Conservation (phyloP, 2,329 filamentous ascomycete species). For the Orbilia brochopaga region DNA sequence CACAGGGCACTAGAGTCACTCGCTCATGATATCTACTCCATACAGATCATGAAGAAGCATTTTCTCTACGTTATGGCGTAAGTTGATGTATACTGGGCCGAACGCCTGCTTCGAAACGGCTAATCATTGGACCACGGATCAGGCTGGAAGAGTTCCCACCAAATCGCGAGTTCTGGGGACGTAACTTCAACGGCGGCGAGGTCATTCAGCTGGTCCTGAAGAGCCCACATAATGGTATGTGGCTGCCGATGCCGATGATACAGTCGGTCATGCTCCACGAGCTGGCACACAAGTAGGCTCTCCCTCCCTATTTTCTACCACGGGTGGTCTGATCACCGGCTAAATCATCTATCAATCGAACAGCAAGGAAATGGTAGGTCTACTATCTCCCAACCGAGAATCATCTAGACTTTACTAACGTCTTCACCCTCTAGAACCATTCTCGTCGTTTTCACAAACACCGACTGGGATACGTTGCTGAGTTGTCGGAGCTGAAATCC, state of each 20-base stretch:
- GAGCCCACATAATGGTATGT: conserved; percentile 68
- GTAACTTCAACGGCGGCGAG: conserved; percentile 76
- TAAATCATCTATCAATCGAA: not conserved
- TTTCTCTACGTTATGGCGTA: conserved; percentile 68
- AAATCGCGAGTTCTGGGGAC: conserved; percentile 77
- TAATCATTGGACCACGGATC: conserved; percentile 61
- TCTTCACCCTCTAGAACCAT: conserved; percentile 67
- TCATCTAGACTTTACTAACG: not conserved
- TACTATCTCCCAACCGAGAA: not conserved
- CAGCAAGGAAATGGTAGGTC: conserved; percentile 70
- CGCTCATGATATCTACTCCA: not conserved
- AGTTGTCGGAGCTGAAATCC: conserved; percentile 74
- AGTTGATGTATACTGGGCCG: not conserved
- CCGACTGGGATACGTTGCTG: conserved; percentile 72
- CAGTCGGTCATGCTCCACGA: conserved; percentile 70
- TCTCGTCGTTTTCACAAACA: conserved; percentile 80
- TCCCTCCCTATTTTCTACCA: not conserved
- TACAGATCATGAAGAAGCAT: conserved; percentile 68
- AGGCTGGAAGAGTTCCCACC: conserved; percentile 78
- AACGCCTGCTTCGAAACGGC: not conserved
- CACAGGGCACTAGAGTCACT: not conserved
- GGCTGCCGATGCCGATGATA: conserved; percentile 72
- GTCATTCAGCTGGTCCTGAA: conserved; percentile 83
- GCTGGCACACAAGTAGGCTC: conserved; percentile 56
- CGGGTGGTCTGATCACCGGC: not conserved